These are phyloP conservation scores for Nicotiana tabacum DNA, from an alignment of 257 asterid genomes.

Conservation along the genomic window DNA sequence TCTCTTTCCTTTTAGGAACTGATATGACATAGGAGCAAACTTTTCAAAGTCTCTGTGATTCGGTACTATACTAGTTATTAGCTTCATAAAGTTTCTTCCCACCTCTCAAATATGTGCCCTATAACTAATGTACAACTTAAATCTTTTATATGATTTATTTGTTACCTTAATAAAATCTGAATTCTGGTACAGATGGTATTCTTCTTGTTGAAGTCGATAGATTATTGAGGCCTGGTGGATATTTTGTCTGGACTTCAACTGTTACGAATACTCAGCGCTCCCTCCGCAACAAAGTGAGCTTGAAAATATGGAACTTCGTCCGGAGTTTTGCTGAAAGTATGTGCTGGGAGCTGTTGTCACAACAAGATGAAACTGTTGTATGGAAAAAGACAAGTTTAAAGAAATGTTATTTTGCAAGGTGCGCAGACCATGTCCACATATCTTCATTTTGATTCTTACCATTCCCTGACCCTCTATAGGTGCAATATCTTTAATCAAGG, in stretches of 20 bases:
- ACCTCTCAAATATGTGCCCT: not conserved
- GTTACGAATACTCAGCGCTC: constrained; percentile 65
- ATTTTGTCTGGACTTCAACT: constrained; percentile 98
- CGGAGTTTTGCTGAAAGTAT: constrained; percentile 51
- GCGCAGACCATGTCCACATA: not conserved
- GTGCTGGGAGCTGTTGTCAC: constrained; percentile 92
- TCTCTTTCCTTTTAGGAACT: not conserved
- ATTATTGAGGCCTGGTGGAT: constrained; percentile 94
- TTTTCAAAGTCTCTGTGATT: not conserved
- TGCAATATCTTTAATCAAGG: not conserved
- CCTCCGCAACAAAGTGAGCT: constrained; percentile 63
- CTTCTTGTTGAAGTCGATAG: constrained; percentile 86
- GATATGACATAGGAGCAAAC: not conserved
- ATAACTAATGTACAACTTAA: not conserved
- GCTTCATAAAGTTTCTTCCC: not conserved
- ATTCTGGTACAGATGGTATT: constrained; percentile 61
- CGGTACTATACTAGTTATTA: not conserved
- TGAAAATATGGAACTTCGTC: constrained; percentile 81
- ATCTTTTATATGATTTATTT: not conserved
- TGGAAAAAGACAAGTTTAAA: constrained; percentile 89
- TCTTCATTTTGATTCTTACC: constrained; percentile 15
- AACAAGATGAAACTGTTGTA: constrained; percentile 90
- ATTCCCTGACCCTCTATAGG: not conserved
- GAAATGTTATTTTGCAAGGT: constrained; percentile 75
- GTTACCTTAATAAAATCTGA: not conserved